Evolutionary conservation across 768 basidiomycete species (phyloP).

Genomic region (Russula ochroleuca): DNA sequence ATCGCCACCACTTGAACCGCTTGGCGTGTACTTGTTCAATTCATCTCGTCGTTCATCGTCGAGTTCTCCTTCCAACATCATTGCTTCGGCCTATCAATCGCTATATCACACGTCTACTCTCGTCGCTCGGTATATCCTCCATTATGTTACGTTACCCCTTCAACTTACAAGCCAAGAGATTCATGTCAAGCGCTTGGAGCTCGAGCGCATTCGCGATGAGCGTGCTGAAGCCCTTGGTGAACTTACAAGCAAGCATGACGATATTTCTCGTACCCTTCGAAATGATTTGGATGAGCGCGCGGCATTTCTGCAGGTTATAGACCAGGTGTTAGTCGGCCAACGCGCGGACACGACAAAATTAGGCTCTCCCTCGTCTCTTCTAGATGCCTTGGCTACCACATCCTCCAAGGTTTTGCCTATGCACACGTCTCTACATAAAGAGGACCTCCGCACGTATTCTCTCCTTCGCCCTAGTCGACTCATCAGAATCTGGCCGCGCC

Average conservation of each 20-base stretch:
- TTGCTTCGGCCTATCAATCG: conserved; percentile 23
- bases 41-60: conserved; percentile 25
- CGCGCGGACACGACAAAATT: conserved; percentile 17
- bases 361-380: conserved; percentile 3
- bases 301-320: conserved; percentile 16
- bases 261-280: conserved; percentile 38
- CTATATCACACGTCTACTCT: conserved; percentile 19
- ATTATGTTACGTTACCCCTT: conserved; percentile 48
- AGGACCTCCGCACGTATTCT: conserved; percentile 31
- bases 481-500: conserved; percentile 74
- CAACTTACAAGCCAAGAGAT: conserved; percentile 67
- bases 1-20: conserved; percentile 13
- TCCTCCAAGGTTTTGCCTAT: conserved; percentile 23
- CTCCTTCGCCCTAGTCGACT: conserved; percentile 66
- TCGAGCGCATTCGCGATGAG: conserved; percentile 63
- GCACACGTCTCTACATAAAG: conserved; percentile 24
- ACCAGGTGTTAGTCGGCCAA: conserved; percentile 15
- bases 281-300: conserved; percentile 20
- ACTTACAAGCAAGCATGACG: conserved; percentile 51
- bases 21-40: conserved; percentile 9
- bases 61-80: conserved; percentile 16
- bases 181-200: conserved; percentile 49
- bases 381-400: conserved; percentile 6
- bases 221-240: conserved; percentile 63
- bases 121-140: conserved; percentile 27